These are phyloP conservation scores for Erodium texanum DNA, from an alignment of 441 rosid species.

Conservation along the genomic window DNA sequence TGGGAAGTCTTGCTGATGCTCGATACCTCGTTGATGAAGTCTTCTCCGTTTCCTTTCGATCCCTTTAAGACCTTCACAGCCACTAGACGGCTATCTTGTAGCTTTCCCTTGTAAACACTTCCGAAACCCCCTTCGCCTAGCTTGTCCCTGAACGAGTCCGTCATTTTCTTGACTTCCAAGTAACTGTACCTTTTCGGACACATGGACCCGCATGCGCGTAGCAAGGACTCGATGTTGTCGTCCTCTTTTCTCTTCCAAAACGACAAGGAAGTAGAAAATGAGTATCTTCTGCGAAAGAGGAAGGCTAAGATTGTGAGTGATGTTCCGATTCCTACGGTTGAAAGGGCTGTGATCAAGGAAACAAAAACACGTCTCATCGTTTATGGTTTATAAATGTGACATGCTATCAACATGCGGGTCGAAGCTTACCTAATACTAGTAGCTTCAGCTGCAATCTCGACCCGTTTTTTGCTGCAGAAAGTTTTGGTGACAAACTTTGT, in stretches of 20 bases:
- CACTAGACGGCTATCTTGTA: neutral
- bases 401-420: neutral
- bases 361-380: too few species aligned
- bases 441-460: too few species aligned
- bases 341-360: conserved; percentile 1
- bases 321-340: neutral
- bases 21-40: conserved; percentile 17
- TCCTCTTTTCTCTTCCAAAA: neutral
- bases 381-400: too few species aligned
- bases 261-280: neutral
- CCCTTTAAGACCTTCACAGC: conserved; percentile 11
- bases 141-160: conserved; percentile 10
- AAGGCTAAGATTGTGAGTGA: neutral
- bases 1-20: conserved; percentile 18
- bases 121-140: conserved; percentile 17
- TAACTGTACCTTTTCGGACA: conserved; percentile 7
- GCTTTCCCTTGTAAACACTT: conserved; percentile 16
- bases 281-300: neutral
- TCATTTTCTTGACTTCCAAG: conserved; percentile 14
- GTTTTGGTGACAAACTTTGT: too few species aligned
- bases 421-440: too few species aligned
- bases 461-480: too few species aligned
- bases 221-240: conserved; percentile 2
- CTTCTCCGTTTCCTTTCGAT: conserved; percentile 13
- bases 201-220: neutral